Evolutionary conservation across 805 yeast genomes (phyloP).

Genomic region (Lipomyces oligophaga): DNA sequence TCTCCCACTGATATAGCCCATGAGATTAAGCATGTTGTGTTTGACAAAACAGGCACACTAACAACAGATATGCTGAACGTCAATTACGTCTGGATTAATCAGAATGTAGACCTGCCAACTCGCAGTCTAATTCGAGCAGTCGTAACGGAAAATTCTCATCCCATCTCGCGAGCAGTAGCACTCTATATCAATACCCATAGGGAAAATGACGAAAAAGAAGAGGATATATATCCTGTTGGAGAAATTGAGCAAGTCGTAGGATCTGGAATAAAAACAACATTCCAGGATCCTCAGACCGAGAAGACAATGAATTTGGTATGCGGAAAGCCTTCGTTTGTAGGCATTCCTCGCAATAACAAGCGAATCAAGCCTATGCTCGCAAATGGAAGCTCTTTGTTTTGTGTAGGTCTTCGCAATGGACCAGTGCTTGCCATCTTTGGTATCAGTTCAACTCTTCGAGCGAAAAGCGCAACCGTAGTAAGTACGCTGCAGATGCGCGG

Average conservation of each 20-base stretch:
- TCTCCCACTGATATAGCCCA: conserved; percentile 9
- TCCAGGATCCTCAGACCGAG: background rate
- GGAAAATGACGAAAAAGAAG: background rate
- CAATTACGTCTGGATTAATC: conserved; percentile 6
- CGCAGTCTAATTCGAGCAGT: conserved; percentile 6
- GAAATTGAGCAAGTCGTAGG: conserved; percentile 14
- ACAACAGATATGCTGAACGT: conserved; percentile 15
- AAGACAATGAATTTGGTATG: background rate
- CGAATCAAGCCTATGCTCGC: background rate
- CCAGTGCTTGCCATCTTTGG: conserved; percentile 12
- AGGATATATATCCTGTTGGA: background rate
- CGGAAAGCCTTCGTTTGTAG: conserved; percentile 13
- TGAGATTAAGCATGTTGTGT: conserved; percentile 17
- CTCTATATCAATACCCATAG: background rate
- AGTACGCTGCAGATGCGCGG: conserved; percentile 1
- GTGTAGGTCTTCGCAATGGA: conserved; percentile 7
- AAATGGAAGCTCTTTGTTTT: conserved; percentile 9
- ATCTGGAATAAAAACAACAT: conserved; percentile 9
- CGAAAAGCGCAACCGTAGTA: background rate
- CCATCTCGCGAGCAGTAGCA: conserved; percentile 16
- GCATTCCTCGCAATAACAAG: background rate
- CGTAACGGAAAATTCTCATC: conserved; percentile 13
- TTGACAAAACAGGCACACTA: conserved; percentile 30
- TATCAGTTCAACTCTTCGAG: conserved; percentile 9
- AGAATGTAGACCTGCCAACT: background rate